These are phyloP conservation scores for Monilinia vaccinii-corymbosi DNA, from an alignment of 2,329 filamentous ascomycete genomes.

Conservation along the genomic window DNA sequence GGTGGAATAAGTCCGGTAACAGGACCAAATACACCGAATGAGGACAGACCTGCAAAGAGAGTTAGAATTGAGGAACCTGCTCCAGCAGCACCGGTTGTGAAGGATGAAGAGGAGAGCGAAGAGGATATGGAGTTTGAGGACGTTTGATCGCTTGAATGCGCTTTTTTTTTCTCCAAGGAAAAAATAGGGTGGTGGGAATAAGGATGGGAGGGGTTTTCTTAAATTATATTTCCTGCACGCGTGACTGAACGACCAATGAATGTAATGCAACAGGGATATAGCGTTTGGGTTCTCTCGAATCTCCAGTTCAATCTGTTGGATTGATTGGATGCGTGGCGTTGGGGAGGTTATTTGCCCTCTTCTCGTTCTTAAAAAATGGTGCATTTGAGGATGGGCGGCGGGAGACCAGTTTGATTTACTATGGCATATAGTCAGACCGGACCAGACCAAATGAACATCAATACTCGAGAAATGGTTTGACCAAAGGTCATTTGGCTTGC, in stretches of 20 bases:
- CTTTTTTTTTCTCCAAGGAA: not conserved
- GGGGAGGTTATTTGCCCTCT: not conserved
- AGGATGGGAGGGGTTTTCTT: not conserved
- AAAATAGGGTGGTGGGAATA: not conserved
- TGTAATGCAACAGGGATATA: not conserved
- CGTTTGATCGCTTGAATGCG: conserved; percentile 29
- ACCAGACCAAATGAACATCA: not conserved
- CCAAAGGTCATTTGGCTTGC: not conserved
- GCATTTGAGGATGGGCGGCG: not conserved
- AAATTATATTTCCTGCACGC: not conserved
- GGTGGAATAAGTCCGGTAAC: conserved; percentile 28
- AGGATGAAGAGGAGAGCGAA: conserved; percentile 40
- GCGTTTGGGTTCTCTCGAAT: not conserved
- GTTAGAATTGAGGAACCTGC: conserved; percentile 46
- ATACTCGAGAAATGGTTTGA: not conserved
- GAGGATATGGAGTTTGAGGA: conserved; percentile 52
- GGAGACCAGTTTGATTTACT: not conserved
- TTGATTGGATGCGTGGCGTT: conserved; percentile 5
- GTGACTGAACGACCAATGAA: not conserved
- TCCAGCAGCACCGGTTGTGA: conserved; percentile 21
- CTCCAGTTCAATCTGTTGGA: not conserved
- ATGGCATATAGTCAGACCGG: not conserved
- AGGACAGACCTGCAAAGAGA: conserved; percentile 47
- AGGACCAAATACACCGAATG: conserved; percentile 29
- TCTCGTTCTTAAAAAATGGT: not conserved